Conservation (phyloP, 139 green algal species). For the Micractinium sp. region DNA sequence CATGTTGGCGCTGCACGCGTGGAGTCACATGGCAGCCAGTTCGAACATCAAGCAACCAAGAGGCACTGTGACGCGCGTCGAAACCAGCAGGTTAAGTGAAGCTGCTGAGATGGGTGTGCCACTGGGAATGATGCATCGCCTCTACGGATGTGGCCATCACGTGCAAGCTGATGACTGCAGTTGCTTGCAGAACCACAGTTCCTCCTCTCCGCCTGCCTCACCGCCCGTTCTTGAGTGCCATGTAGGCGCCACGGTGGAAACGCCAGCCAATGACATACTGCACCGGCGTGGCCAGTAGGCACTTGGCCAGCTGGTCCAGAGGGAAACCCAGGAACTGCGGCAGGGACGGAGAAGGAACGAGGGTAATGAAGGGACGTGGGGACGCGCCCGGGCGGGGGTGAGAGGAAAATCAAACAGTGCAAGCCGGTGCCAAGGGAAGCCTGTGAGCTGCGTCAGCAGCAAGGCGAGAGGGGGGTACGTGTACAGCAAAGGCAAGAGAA, state of each 20-base stretch:
- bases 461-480: not conserved
- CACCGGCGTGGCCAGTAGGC: constrained; percentile 85
- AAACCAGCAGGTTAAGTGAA: no score
- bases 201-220: not conserved
- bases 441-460: not conserved
- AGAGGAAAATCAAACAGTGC: not conserved
- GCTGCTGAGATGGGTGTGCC: no score
- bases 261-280: constrained; percentile 90
- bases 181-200: not conserved
- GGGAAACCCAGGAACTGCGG: constrained; percentile 73
- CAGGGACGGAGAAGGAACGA: not conserved
- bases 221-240: constrained; percentile 62
- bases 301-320: constrained; percentile 84
- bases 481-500: no score
- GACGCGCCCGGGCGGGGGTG: no score
- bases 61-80: no score
- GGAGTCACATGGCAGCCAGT: no score
- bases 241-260: constrained; percentile 92
- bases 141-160: not conserved
- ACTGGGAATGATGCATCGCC: no score
- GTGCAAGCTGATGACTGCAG: not conserved
- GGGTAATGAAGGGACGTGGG: not conserved
- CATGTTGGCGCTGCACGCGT: constrained; percentile 92
- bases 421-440: not conserved
- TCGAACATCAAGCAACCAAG: no score